phyloP scores from a whole-genome alignment of 2,329 filamentous ascomycete species.

The Cercospora brassicicola region DNA sequence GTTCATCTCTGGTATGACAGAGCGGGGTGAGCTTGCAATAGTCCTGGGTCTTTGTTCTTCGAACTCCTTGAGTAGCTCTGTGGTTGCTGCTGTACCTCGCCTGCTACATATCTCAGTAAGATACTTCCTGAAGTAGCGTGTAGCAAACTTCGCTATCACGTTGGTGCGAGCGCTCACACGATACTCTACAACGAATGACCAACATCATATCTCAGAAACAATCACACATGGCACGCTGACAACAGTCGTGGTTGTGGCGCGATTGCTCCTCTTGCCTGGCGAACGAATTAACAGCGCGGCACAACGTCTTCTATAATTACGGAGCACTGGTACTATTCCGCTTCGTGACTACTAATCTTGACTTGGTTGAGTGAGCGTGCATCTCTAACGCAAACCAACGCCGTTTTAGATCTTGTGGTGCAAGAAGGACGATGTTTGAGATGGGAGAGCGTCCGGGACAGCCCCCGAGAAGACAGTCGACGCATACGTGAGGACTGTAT shows the following conservation, averaged over 20 bases:
- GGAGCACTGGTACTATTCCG: neutral
- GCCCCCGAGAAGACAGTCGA: neutral
- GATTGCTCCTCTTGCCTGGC: neutral
- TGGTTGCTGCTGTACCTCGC: neutral
- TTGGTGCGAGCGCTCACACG: neutral
- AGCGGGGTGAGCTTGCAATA: neutral
- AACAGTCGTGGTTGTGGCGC: neutral
- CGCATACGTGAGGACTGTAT: neutral
- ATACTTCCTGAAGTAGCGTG: neutral
- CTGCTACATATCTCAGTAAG: neutral
- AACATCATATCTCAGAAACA: neutral
- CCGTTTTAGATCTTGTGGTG: neutral
- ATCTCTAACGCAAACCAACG: neutral
- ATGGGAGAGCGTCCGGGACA: neutral
- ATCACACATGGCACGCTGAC: neutral
- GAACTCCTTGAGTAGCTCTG: neutral
- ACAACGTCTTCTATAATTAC: neutral
- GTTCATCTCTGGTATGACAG: constrained; percentile 2
- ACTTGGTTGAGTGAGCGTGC: neutral
- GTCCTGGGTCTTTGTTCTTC: neutral
- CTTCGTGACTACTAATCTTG: neutral
- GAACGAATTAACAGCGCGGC: neutral
- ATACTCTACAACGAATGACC: neutral
- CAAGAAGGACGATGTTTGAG: neutral
- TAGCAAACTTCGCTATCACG: neutral